A percentile compares a stretch with the other conserved stretches of the same genome.
These are phyloP conservation scores for Tulasnella sp. DNA, from an alignment of 768 basidiomycete genomes.

Conservation along the genomic window DNA sequence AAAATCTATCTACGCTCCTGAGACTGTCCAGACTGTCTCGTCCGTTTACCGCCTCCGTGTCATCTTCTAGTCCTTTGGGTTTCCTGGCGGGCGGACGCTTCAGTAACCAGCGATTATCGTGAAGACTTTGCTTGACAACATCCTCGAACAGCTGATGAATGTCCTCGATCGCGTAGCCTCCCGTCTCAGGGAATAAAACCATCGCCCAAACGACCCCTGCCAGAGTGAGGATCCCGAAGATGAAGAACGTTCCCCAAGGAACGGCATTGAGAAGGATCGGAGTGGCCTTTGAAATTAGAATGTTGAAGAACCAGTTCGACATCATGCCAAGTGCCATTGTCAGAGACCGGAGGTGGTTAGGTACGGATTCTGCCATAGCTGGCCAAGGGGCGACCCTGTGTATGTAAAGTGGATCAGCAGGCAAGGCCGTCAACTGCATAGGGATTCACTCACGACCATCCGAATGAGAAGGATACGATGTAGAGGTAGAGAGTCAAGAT, in stretches of 20 bases:
- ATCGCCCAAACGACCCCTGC: constrained; percentile 9
- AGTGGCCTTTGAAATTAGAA: constrained; percentile 36
- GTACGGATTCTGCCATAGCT: constrained; percentile 33
- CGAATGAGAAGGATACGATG: constrained; percentile 17
- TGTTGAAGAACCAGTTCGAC: constrained; percentile 37
- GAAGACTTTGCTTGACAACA: constrained; percentile 10
- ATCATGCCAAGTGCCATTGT: constrained; percentile 30
- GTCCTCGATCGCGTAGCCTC: constrained; percentile 14
- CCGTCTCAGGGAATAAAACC: constrained; percentile 13
- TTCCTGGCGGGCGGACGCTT: neutral
- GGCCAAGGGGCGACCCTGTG: constrained; percentile 27
- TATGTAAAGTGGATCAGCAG: neutral
- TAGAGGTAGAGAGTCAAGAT: constrained; percentile 38
- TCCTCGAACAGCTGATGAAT: constrained; percentile 13
- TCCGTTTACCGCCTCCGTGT: neutral
- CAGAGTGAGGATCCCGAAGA: constrained; percentile 12
- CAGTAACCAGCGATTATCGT: constrained; percentile 11
- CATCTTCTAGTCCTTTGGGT: neutral
- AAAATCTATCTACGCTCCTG: neutral
- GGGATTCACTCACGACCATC: constrained; percentile 5
- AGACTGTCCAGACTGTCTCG: neutral
- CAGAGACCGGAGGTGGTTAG: constrained; percentile 34
- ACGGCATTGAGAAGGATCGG: constrained; percentile 26
- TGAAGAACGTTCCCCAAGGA: neutral
- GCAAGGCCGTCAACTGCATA: neutral